Percentiles rank a stretch among this genome's conserved stretches.
These are phyloP conservation scores for Lophiostoma macrostomum DNA, from an alignment of 495 filamentous ascomycete genomes.

Conservation along the genomic window DNA sequence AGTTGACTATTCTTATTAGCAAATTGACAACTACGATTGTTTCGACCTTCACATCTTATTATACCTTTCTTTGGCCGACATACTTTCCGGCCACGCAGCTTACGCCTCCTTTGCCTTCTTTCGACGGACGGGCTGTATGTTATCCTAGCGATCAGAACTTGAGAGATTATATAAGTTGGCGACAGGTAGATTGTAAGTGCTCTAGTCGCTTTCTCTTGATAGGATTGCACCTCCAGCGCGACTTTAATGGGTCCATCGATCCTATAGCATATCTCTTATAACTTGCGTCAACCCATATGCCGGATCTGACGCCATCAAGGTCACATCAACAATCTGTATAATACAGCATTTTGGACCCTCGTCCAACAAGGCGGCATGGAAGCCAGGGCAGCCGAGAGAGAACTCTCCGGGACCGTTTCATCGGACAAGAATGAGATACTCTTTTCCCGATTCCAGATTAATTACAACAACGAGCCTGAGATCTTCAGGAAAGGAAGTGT, in stretches of 20 bases:
- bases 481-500: conserved; percentile 93
- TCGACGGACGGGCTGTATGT: conserved; percentile 85
- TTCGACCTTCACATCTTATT: conserved; percentile 90
- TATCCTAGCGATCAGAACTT: conserved; percentile 78
- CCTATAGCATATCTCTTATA: too few relatives aligned
- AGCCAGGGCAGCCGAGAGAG: conserved; percentile 71
- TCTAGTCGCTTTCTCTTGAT: conserved; percentile 3
- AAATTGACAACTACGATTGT: conserved; percentile 89
- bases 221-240: too few relatives aligned
- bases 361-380: conserved; percentile 73
- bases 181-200: conserved; percentile 86
- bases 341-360: conserved; percentile 92
- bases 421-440: conserved; percentile 94
- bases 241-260: too few relatives aligned
- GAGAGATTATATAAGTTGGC: conserved; percentile 93
- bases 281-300: too few relatives aligned
- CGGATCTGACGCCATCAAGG: conserved; percentile 48
- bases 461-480: conserved; percentile 94
- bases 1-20: conserved; percentile 44
- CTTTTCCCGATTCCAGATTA: conserved; percentile 83
- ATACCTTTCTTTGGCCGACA: conserved; percentile 73
- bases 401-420: conserved; percentile 75
- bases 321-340: conserved; percentile 98
- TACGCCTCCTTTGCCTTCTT: conserved; percentile 74
- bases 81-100: conserved; percentile 70